phyloP scores from a whole-genome alignment of 2,329 filamentous ascomycete species.

The Zymoseptoria crescenta region DNA sequence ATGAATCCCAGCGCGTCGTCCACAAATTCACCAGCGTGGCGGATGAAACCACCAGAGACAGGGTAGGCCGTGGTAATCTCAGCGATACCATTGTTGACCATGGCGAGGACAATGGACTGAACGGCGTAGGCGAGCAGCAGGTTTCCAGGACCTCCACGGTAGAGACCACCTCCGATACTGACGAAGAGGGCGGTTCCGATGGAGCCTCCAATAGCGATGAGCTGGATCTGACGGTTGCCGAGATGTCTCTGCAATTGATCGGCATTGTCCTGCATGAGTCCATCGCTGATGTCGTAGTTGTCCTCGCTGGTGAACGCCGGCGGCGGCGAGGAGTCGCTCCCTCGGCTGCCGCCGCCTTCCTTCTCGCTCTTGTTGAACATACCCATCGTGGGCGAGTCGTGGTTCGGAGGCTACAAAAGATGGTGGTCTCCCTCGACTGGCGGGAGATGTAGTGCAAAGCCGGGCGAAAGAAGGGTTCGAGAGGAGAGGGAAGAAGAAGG shows the following conservation, averaged over 20 bases:
- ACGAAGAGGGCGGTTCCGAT: conserved; percentile 31
- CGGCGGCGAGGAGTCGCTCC: background rate
- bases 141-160: conserved; percentile 43
- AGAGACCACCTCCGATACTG: conserved; percentile 50
- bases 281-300: conserved; percentile 1
- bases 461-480: too few species aligned
- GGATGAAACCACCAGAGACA: conserved; percentile 56
- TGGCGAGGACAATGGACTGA: conserved; percentile 49
- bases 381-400: background rate
- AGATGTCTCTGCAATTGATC: conserved; percentile 27
- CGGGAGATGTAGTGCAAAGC: background rate
- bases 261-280: conserved; percentile 18
- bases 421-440: background rate
- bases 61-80: conserved; percentile 59
- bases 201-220: conserved; percentile 31
- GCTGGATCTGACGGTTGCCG: conserved; percentile 30
- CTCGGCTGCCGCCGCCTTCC: background rate
- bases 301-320: background rate
- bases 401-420: background rate
- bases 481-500: too few species aligned
- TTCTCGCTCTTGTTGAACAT: background rate
- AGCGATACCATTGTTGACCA: conserved; percentile 58
- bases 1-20: conserved; percentile 56
- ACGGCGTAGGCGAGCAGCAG: conserved; percentile 53
- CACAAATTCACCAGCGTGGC: conserved; percentile 56